phyloP scores from a whole-genome alignment of 169 alveolate genomes.

The Plasmodium coatneyi region DNA sequence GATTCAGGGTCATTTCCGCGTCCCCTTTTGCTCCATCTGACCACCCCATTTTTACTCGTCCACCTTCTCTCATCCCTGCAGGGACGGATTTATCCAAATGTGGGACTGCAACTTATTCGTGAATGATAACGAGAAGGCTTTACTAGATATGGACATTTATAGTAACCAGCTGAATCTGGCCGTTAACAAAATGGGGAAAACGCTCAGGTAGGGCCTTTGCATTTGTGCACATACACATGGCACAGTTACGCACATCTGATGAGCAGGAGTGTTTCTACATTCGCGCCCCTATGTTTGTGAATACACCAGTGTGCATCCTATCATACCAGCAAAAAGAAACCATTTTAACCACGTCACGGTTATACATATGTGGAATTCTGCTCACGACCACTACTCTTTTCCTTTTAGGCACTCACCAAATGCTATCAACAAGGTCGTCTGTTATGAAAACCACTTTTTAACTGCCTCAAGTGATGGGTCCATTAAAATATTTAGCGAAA shows the following conservation, averaged over 20 bases:
- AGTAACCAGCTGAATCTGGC: background rate
- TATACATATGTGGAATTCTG: background rate
- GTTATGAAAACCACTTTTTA: constrained; percentile 33
- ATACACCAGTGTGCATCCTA: background rate
- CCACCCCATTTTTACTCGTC: background rate
- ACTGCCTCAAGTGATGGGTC: constrained; percentile 59
- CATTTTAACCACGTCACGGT: background rate
- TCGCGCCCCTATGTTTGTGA: background rate
- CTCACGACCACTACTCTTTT: background rate
- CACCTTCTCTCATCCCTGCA: background rate
- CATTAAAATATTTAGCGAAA: constrained; percentile 26
- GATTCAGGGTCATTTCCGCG: background rate
- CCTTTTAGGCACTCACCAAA: constrained; percentile 35
- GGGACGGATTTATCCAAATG: constrained; percentile 51
- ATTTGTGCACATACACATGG: background rate
- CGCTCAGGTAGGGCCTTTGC: constrained; percentile 9
- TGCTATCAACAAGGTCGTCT: constrained; percentile 27
- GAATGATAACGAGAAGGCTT: constrained; percentile 15
- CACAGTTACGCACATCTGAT: background rate
- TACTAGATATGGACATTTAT: constrained; percentile 28
- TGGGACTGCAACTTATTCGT: constrained; percentile 35
- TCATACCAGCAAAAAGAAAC: background rate
- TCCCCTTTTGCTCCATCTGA: background rate
- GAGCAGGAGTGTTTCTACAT: background rate
- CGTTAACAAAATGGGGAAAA: constrained; percentile 37